Conservation (phyloP, 78 protist species). For the Cyanophora paradoxa region DNA sequence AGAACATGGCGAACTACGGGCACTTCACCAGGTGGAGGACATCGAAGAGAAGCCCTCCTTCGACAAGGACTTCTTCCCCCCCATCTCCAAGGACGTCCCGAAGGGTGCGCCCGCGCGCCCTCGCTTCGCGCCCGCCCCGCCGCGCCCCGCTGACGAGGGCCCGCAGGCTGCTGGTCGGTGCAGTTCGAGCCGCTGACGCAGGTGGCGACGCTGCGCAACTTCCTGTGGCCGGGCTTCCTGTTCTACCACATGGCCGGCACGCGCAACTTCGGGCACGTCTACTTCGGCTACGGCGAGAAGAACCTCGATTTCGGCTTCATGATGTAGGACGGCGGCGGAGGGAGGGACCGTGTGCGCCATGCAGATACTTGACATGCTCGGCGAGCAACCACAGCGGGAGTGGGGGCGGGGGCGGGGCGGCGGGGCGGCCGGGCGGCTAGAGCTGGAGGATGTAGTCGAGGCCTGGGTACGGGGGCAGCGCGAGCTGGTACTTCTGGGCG, state of each 20-base stretch:
- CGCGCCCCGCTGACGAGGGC: too few relatives aligned
- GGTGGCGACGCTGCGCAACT: not conserved
- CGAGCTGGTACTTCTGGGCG: constrained; percentile 23
- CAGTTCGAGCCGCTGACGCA: not conserved
- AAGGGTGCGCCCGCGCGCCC: not conserved
- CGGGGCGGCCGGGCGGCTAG: too few relatives aligned
- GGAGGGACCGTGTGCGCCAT: too few relatives aligned
- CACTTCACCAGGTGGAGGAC: not conserved
- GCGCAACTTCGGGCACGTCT: not conserved
- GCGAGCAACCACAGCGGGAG: too few relatives aligned
- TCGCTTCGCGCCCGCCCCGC: too few relatives aligned
- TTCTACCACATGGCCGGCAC: not conserved
- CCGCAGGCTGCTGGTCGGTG: constrained; percentile 8
- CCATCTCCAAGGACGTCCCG: constrained; percentile 12
- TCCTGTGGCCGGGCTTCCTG: constrained; percentile 7
- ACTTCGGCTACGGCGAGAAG: constrained; percentile 4
- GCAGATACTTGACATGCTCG: too few relatives aligned
- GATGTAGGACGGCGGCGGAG: too few relatives aligned
- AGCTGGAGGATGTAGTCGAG: not conserved
- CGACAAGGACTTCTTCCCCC: constrained; percentile 5
- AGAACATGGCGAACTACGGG: too few relatives aligned
- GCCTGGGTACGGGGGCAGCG: constrained; percentile 47
- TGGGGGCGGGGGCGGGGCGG: too few relatives aligned
- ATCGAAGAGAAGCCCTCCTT: not conserved
- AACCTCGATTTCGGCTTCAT: constrained; percentile 10